Conservation (phyloP, 2,329 filamentous ascomycete species). For the Dactylellina sp. region DNA sequence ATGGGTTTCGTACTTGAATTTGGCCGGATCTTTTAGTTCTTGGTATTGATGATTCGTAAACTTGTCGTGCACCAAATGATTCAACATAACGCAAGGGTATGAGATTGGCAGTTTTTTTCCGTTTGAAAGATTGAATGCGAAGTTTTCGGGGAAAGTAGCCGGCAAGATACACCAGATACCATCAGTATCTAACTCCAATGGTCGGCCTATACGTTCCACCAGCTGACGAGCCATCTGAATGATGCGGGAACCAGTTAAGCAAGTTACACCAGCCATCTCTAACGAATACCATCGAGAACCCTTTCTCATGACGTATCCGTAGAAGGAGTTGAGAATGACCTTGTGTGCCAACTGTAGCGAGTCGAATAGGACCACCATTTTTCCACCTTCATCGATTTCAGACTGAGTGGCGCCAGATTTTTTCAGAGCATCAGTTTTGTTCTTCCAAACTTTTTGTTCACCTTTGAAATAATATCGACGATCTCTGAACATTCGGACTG, state of each 20-base stretch:
- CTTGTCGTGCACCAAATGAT: conserved; percentile 91
- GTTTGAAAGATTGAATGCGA: conserved; percentile 90
- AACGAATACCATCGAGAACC: conserved; percentile 99
- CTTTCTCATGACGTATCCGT: conserved; percentile 99
- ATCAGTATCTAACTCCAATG: conserved; percentile 94
- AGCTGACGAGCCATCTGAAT: conserved; percentile 95
- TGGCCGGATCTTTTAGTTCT: conserved; percentile 80
- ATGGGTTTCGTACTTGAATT: conserved; percentile 92
- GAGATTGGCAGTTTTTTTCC: conserved; percentile 97
- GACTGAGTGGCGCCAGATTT: conserved; percentile 78
- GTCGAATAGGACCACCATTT: conserved; percentile 97
- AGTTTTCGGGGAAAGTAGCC: conserved; percentile 95
- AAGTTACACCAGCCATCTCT: conserved; percentile 99
- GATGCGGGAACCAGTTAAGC: conserved; percentile 92
- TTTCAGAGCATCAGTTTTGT: conserved; percentile 89
- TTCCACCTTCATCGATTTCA: conserved; percentile 94
- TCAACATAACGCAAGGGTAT: conserved; percentile 98
- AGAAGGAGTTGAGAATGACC: conserved; percentile 98
- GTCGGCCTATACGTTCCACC: conserved; percentile 91
- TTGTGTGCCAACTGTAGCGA: conserved; percentile 97
- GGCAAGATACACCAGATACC: conserved; percentile 99
- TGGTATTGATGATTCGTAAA: conserved; percentile 99
- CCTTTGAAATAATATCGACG: conserved; percentile 98
- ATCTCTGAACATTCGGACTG: conserved; percentile 94
- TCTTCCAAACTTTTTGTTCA: conserved; percentile 98